Evolutionary conservation across 495 filamentous ascomycete genomes (phyloP).

Genomic region (Penicillium argentinense): DNA sequence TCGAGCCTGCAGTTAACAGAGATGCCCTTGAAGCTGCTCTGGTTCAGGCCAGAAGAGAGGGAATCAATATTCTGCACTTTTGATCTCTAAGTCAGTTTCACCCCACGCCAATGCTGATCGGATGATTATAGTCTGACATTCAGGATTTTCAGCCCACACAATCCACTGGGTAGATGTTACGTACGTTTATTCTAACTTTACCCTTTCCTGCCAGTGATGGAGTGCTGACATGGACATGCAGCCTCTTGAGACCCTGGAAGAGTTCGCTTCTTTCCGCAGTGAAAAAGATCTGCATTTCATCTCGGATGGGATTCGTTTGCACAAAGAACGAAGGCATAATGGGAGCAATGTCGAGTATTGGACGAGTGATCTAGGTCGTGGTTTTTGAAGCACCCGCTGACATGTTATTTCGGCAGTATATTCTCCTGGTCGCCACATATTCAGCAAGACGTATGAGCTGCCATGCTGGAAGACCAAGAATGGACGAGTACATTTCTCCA

Average conservation of each 20-base stretch:
- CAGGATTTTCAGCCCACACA: slow-evolving; percentile 38
- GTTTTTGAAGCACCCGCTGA: no score
- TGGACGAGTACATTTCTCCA: slow-evolving; percentile 28
- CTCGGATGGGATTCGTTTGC: slow-evolving; percentile 42
- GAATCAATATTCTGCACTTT: slow-evolving; percentile 37
- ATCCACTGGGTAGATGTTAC: slow-evolving; percentile 41
- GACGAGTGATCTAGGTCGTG: slow-evolving; percentile 1
- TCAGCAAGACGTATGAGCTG: slow-evolving; percentile 35
- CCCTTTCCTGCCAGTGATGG: not conserved
- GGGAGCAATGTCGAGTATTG: slow-evolving; percentile 29
- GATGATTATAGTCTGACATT: no score
- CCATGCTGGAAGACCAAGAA: slow-evolving; percentile 38
- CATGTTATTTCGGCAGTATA: slow-evolving; percentile 7
- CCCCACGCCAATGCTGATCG: no score
- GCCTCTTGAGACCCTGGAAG: slow-evolving; percentile 21
- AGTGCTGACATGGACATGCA: slow-evolving; percentile 10
- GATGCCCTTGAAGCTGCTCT: slow-evolving; percentile 10
- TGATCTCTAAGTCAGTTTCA: slow-evolving; percentile 36
- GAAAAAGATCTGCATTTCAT: slow-evolving; percentile 47
- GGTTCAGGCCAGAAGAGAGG: not conserved
- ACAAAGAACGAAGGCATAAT: slow-evolving; percentile 37
- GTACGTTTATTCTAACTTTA: slow-evolving; percentile 1
- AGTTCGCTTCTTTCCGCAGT: slow-evolving; percentile 44
- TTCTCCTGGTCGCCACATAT: slow-evolving; percentile 40
- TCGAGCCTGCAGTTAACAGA: slow-evolving; percentile 17